These are phyloP conservation scores for Nemania sp. DNA, from an alignment of 2,329 filamentous ascomycete species.

Conservation along the genomic window DNA sequence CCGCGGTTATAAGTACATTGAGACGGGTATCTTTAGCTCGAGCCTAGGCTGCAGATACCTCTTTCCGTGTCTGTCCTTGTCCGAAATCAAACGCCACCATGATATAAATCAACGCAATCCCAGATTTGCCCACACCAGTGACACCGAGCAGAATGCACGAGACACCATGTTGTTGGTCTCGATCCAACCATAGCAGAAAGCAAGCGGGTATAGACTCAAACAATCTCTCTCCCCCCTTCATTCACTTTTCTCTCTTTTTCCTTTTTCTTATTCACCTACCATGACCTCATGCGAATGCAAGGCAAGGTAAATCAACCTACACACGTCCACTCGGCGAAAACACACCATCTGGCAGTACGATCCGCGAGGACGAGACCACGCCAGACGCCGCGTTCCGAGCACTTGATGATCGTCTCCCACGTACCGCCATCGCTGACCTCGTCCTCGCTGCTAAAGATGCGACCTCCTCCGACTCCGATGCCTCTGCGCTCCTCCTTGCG, in stretches of 20 bases:
- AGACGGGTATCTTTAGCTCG: too few species aligned
- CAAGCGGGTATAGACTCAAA: constrained; percentile 2
- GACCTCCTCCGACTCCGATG: constrained; percentile 45
- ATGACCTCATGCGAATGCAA: not conserved
- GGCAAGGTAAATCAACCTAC: constrained; percentile 32
- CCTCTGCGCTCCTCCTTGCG: constrained; percentile 71
- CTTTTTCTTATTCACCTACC: not conserved
- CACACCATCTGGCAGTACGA: constrained; percentile 83
- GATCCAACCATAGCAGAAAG: constrained; percentile 6
- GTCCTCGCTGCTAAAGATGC: constrained; percentile 53
- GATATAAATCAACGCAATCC: constrained; percentile 16
- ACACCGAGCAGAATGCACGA: constrained; percentile 26
- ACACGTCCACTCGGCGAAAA: constrained; percentile 87
- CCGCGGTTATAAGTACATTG: too few species aligned
- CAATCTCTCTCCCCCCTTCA: not conserved
- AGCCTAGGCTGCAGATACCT: too few species aligned
- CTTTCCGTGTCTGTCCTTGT: not conserved
- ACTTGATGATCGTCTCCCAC: constrained; percentile 92
- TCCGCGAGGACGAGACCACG: constrained; percentile 81
- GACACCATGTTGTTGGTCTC: constrained; percentile 1
- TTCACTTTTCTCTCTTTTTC: not conserved
- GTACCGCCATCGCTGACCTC: constrained; percentile 69
- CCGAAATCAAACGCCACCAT: constrained; percentile 12
- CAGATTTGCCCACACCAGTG: constrained; percentile 9
- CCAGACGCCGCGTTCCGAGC: constrained; percentile 80